Percentiles rank a stretch among this genome's conserved stretches.
These are phyloP conservation scores for Biscogniauxia sp. DNA, from an alignment of 2,329 filamentous ascomycete genomes.

Conservation along the genomic window DNA sequence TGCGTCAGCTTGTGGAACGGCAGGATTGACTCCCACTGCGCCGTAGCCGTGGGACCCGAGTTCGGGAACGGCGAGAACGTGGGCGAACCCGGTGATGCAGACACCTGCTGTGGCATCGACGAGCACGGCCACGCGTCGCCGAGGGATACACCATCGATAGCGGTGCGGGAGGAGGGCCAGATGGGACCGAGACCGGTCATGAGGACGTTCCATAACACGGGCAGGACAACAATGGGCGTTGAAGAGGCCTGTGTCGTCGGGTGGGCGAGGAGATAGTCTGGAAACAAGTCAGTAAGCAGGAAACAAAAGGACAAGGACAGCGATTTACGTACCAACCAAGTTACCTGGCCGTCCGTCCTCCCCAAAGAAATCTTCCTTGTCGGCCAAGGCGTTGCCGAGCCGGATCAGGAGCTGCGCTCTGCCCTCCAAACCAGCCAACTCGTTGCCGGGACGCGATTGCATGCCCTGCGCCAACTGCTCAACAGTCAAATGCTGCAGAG, in stretches of 20 bases:
- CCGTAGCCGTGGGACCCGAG: constrained; percentile 25
- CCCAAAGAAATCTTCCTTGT: constrained; percentile 82
- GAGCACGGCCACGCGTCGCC: constrained; percentile 94
- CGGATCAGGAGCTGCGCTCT: constrained; percentile 75
- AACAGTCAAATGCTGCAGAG: constrained; percentile 70
- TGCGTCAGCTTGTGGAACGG: constrained; percentile 94
- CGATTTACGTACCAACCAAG: constrained; percentile 70
- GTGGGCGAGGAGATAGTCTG: constrained; percentile 90
- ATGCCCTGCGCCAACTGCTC: constrained; percentile 76
- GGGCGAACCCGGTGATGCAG: constrained; percentile 45
- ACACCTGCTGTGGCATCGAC: constrained; percentile 63
- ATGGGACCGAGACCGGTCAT: constrained; percentile 84
- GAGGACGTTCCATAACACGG: constrained; percentile 85
- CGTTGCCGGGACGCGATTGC: constrained; percentile 78
- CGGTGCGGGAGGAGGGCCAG: constrained; percentile 84
- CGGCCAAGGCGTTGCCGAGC: constrained; percentile 69
- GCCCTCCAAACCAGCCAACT: constrained; percentile 81
- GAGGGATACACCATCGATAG: constrained; percentile 80
- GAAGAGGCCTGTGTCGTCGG: constrained; percentile 86
- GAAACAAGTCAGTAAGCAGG: constrained; percentile 9
- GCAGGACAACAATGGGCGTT: constrained; percentile 80
- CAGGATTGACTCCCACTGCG: constrained; percentile 71
- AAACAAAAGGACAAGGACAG: no score
- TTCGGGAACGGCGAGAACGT: constrained; percentile 48
- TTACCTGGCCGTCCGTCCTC: constrained; percentile 82